Conservation (phyloP, 2,329 filamentous ascomycete species). For the Leptographium flavum region DNA sequence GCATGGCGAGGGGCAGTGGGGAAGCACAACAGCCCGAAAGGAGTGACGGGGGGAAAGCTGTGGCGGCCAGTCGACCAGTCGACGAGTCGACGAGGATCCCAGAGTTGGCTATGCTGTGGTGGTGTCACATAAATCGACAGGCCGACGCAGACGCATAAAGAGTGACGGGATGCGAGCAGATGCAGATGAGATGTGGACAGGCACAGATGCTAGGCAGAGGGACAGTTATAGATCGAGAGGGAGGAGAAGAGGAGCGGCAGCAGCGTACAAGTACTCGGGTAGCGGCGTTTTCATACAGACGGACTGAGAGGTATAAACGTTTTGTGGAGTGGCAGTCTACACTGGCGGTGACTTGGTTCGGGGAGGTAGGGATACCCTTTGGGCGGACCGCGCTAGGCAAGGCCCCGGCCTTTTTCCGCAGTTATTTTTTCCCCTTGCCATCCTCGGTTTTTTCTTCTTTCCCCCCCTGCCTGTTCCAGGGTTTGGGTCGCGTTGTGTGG, state of each 20-base stretch:
- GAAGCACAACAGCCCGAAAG: not conserved
- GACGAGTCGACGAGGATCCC: no score
- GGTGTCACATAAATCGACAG: slow-evolving; percentile 1
- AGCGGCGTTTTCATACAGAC: slow-evolving; percentile 4
- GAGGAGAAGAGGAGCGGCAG: slow-evolving; percentile 1
- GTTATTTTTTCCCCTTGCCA: not conserved
- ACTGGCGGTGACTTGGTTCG: slow-evolving; percentile 8
- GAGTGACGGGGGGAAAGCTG: not conserved
- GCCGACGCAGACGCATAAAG: slow-evolving; percentile 4
- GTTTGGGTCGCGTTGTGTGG: slow-evolving; percentile 10
- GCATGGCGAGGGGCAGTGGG: slow-evolving; percentile 2
- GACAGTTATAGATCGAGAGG: not conserved
- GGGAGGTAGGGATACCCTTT: slow-evolving; percentile 4
- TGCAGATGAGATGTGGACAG: no score
- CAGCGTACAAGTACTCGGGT: not conserved
- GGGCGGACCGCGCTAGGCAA: slow-evolving; percentile 6
- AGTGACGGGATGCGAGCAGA: slow-evolving; percentile 4
- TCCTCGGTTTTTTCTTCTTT: not conserved
- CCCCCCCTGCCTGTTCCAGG: slow-evolving; percentile 6
- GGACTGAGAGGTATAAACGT: slow-evolving; percentile 5
- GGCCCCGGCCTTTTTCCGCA: not conserved
- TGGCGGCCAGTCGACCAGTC: not conserved
- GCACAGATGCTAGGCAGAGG: not conserved
- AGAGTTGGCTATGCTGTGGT: not conserved
- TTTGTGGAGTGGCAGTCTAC: slow-evolving; percentile 10